Conservation (phyloP, 2,329 filamentous ascomycete species). For the Paradendryphiella salina region DNA sequence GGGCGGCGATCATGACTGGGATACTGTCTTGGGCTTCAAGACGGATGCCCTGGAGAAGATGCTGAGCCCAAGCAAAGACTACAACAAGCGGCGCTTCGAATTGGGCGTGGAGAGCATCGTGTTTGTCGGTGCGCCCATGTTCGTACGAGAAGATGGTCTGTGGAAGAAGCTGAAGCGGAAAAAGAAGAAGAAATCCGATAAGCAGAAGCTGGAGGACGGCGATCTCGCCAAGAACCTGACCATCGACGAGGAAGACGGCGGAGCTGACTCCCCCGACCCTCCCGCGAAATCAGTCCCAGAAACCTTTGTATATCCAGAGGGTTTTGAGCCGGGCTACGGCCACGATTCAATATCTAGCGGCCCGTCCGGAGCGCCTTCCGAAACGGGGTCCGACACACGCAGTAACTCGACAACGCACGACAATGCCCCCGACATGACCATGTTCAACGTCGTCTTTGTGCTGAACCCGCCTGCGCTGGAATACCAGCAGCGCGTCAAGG, state of each 20-base stretch:
- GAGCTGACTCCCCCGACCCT: slow-evolving; percentile 10
- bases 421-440: slow-evolving; percentile 74
- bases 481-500: slow-evolving; percentile 69
- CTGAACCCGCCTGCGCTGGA: slow-evolving; percentile 79
- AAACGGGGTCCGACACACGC: slow-evolving; percentile 47
- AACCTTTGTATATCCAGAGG: slow-evolving; percentile 40
- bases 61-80: slow-evolving; percentile 43
- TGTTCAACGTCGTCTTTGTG: slow-evolving; percentile 98
- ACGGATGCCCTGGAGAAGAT: slow-evolving; percentile 48
- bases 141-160: slow-evolving; percentile 46
- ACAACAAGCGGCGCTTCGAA: slow-evolving; percentile 49
- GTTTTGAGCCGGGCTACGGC: slow-evolving; percentile 49
- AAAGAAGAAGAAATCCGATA: slow-evolving; percentile 32
- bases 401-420: slow-evolving; percentile 51
- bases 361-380: slow-evolving; percentile 38
- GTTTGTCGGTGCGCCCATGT: slow-evolving; percentile 50
- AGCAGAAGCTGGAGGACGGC: slow-evolving; percentile 29
- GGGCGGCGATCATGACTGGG: slow-evolving; percentile 45
- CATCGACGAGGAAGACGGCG: slow-evolving; percentile 24
- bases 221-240: slow-evolving; percentile 26
- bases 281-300: slow-evolving; percentile 22
- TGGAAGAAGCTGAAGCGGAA: slow-evolving; percentile 47
- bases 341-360: slow-evolving; percentile 37
- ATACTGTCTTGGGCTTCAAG: slow-evolving; percentile 47
- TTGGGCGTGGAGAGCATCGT: slow-evolving; percentile 47